Evolutionary conservation across 257 asterid species (phyloP).

Genomic region (Solanum chaucha): DNA sequence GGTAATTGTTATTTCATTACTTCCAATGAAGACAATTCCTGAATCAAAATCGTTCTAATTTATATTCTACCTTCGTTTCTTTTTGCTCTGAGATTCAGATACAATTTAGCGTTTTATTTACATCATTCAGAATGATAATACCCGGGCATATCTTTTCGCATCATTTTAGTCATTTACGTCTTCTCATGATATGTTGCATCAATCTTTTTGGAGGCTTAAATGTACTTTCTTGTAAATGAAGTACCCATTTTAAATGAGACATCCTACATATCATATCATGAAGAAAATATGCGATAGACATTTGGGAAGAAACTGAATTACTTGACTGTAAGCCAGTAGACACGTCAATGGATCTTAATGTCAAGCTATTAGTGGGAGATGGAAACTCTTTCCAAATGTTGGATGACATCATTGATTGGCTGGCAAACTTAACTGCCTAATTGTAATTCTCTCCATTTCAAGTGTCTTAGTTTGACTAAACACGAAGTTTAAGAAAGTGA

Average conservation of each 20-base stretch:
- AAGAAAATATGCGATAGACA: not conserved
- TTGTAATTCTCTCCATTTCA: not conserved
- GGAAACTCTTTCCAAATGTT: not conserved
- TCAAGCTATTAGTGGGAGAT: not conserved
- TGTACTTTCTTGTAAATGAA: not conserved
- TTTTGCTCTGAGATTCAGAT: not conserved
- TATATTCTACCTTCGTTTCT: not conserved
- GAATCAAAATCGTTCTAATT: not conserved
- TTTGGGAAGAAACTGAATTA: not conserved
- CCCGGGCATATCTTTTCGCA: not conserved
- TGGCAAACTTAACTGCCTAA: not conserved
- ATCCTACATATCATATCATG: not conserved
- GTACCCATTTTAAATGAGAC: not conserved
- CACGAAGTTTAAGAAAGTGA: not conserved
- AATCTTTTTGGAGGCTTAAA: not conserved
- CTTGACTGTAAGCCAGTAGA: not conserved
- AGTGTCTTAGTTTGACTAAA: not conserved
- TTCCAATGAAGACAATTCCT: not conserved
- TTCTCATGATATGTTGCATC: not conserved
- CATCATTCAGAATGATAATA: not conserved
- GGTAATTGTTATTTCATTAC: not conserved
- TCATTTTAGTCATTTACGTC: not conserved
- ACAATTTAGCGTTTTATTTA: not conserved
- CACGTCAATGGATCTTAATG: not conserved
- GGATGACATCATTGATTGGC: not conserved